These are phyloP conservation scores for Chrysophaeum taylorii DNA, from an alignment of 352 stramenopile genomes.

Conservation along the genomic window DNA sequence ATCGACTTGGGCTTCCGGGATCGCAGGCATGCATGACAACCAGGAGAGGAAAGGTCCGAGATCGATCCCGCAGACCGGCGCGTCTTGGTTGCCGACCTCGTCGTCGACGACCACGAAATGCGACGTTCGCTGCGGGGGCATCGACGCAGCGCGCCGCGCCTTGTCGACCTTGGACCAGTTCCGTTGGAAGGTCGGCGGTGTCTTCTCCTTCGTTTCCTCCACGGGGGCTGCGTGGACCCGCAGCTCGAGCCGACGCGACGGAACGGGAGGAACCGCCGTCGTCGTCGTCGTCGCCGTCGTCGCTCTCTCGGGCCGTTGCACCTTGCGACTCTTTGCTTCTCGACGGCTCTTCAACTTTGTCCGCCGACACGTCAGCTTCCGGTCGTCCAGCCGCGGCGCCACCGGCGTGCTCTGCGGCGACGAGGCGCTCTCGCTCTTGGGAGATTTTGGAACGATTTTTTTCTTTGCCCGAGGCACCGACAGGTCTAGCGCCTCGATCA, in stretches of 20 bases:
- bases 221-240: not conserved
- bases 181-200: not conserved
- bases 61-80: slow-evolving; percentile 1
- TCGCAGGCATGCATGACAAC: slow-evolving; percentile 7
- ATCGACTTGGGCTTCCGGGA: not conserved
- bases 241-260: not conserved
- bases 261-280: too few relatives aligned
- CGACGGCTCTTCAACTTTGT: too few relatives aligned
- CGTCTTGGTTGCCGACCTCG: not conserved
- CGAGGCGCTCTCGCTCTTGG: too few relatives aligned
- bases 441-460: too few relatives aligned
- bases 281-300: too few relatives aligned
- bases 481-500: too few relatives aligned
- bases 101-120: not conserved
- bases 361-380: too few relatives aligned
- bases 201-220: not conserved
- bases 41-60: not conserved
- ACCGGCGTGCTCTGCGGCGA: too few relatives aligned
- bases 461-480: too few relatives aligned
- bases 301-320: too few relatives aligned
- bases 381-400: too few relatives aligned
- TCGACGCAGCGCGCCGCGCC: not conserved
- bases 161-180: not conserved
- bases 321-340: too few relatives aligned
- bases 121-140: not conserved